Conservation (phyloP, 2,329 filamentous ascomycete species). For the Exophiala sideris region DNA sequence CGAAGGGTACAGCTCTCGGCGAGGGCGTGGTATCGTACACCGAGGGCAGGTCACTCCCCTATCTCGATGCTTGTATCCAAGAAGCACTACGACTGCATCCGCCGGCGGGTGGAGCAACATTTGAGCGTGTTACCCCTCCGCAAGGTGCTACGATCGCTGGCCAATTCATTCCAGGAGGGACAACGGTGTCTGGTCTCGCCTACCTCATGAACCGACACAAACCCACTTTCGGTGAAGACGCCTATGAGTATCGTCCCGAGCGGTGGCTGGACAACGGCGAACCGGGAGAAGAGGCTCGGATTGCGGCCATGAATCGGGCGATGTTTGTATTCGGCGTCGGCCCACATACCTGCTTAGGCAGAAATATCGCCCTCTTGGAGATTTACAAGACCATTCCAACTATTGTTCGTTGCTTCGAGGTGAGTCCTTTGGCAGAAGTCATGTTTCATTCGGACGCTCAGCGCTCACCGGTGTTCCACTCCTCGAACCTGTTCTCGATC, state of each 20-base stretch:
- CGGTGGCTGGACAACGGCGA: constrained; percentile 58
- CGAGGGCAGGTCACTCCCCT: constrained; percentile 32
- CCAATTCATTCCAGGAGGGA: constrained; percentile 30
- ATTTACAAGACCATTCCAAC: constrained; percentile 28
- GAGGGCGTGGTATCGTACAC: constrained; percentile 26
- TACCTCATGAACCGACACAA: constrained; percentile 32
- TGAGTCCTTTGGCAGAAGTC: background rate
- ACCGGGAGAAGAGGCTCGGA: constrained; percentile 32
- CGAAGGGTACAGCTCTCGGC: constrained; percentile 10
- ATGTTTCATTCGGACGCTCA: too few species aligned
- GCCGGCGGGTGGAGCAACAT: constrained; percentile 32
- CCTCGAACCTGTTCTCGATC: too few species aligned
- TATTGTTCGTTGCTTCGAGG: constrained; percentile 18
- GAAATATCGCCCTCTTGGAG: constrained; percentile 27
- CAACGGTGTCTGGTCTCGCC: constrained; percentile 33
- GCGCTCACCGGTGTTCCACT: too few species aligned
- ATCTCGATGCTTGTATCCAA: constrained; percentile 35
- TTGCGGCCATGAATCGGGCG: constrained; percentile 48
- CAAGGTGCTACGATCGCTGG: constrained; percentile 31
- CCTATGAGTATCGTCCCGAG: constrained; percentile 54
- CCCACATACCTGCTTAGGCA: constrained; percentile 40
- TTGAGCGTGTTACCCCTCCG: constrained; percentile 34
- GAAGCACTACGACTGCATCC: constrained; percentile 38
- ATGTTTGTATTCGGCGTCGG: constrained; percentile 47
- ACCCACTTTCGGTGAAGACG: constrained; percentile 32